These are phyloP conservation scores for Mediolabrus comicus DNA, from an alignment of 108 stramenopile species.

Conservation along the genomic window DNA sequence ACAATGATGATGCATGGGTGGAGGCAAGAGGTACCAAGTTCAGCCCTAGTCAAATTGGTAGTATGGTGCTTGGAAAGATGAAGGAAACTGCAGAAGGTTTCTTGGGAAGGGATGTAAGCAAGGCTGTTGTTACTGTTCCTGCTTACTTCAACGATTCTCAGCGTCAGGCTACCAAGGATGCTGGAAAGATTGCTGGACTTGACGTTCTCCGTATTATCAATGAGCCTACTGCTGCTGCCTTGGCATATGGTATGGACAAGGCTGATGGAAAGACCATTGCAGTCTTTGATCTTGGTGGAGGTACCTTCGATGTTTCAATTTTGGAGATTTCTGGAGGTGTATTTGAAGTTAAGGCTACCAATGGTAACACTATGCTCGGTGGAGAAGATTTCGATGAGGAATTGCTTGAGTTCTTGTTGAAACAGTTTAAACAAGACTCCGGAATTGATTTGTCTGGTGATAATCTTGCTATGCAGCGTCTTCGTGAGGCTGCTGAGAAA, in stretches of 20 bases:
- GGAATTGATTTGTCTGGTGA: slow-evolving; percentile 94
- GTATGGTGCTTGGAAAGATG: slow-evolving; percentile 99
- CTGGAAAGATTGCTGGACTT: slow-evolving; percentile 97
- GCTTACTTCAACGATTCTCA: slow-evolving; percentile 99
- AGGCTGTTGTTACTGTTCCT: slow-evolving; percentile 99
- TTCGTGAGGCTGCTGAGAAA: slow-evolving; percentile 99
- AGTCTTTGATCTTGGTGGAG: slow-evolving; percentile 99
- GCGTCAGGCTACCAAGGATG: slow-evolving; percentile 99
- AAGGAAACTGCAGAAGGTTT: slow-evolving; percentile 99
- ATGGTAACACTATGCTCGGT: slow-evolving; percentile 99
- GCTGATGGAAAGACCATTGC: slow-evolving; percentile 98
- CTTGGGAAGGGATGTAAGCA: slow-evolving; percentile 92
- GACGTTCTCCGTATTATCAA: slow-evolving; percentile 99
- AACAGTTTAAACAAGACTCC: slow-evolving; percentile 94
- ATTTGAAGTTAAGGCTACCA: slow-evolving; percentile 99
- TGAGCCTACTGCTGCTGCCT: slow-evolving; percentile 99
- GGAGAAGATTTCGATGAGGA: slow-evolving; percentile 99
- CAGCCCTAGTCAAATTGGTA: slow-evolving; percentile 97
- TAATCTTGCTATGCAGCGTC: slow-evolving; percentile 96
- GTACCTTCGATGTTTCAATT: slow-evolving; percentile 98
- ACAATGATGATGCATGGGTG: slow-evolving; percentile 97
- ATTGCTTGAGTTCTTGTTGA: slow-evolving; percentile 88
- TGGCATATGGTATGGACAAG: slow-evolving; percentile 99
- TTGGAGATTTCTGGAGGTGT: slow-evolving; percentile 99
- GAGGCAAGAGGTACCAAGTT: slow-evolving; percentile 91